These are phyloP conservation scores for Dalbergia cultrata DNA, from an alignment of 306 rosid species.

Conservation along the genomic window DNA sequence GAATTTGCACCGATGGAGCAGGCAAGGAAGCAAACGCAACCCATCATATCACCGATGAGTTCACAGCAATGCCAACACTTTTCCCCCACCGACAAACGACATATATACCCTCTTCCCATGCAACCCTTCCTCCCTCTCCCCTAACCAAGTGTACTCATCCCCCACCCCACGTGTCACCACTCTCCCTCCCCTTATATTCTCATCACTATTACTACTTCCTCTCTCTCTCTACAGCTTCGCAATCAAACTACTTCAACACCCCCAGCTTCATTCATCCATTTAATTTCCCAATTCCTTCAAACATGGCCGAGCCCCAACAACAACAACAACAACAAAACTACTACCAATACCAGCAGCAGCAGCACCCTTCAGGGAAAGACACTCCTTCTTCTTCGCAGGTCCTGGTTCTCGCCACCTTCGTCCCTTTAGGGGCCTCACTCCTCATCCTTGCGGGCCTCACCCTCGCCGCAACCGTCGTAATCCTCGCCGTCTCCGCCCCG, in stretches of 20 bases:
- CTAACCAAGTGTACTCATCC: slow-evolving; percentile 51
- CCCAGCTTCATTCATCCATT: neutral
- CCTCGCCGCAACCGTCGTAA: slow-evolving; percentile 53
- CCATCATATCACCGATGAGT: neutral
- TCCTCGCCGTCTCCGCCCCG: slow-evolving; percentile 59
- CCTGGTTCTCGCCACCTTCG: slow-evolving; percentile 51
- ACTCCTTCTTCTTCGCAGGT: slow-evolving; percentile 49
- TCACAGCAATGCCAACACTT: slow-evolving; percentile 24
- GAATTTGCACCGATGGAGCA: neutral
- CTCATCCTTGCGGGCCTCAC: slow-evolving; percentile 60
- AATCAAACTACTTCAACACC: neutral
- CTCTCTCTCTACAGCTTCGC: neutral
- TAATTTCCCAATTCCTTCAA: neutral
- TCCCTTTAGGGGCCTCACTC: slow-evolving; percentile 61
- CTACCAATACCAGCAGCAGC: neutral
- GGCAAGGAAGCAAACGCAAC: neutral
- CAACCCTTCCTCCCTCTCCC: slow-evolving; percentile 35
- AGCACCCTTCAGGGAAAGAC: slow-evolving; percentile 2
- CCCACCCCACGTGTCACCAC: slow-evolving; percentile 53
- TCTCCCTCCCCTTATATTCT: slow-evolving; percentile 23
- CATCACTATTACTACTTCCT: neutral
- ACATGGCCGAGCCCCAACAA: slow-evolving; percentile 55
- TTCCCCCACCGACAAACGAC: slow-evolving; percentile 38
- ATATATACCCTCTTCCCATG: slow-evolving; percentile 51
- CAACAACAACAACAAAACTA: neutral